These are phyloP conservation scores for Pleurotus eryngii DNA, from an alignment of 768 basidiomycete genomes.

Conservation along the genomic window DNA sequence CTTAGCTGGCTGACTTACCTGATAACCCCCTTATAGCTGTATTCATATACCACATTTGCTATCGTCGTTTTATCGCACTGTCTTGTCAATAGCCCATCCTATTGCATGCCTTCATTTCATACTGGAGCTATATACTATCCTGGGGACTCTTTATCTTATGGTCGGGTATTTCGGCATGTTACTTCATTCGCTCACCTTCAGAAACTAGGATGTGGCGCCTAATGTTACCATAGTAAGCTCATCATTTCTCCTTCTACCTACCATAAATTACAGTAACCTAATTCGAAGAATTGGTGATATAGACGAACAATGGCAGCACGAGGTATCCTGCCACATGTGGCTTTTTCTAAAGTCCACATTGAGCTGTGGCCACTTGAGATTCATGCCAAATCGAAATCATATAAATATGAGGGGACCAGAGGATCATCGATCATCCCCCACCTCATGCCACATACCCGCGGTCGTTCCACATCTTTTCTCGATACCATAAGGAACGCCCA, in stretches of 20 bases:
- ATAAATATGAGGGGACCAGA: neutral
- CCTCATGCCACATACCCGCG: neutral
- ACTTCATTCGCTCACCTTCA: too few species aligned
- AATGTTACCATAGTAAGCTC: too few species aligned
- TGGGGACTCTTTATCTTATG: too few species aligned
- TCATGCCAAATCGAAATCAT: neutral
- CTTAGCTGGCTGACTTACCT: slow-evolving; percentile 19
- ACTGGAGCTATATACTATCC: too few species aligned
- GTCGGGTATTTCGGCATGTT: too few species aligned
- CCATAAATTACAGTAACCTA: too few species aligned
- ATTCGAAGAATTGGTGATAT: too few species aligned
- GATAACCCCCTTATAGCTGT: slow-evolving; percentile 17
- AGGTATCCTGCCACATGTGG: neutral
- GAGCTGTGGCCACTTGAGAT: neutral
- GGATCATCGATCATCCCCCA: neutral
- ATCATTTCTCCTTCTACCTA: too few species aligned
- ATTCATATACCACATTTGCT: slow-evolving; percentile 17
- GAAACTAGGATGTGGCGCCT: too few species aligned
- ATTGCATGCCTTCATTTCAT: neutral
- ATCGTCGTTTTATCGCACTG: slow-evolving; percentile 9
- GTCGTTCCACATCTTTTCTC: neutral
- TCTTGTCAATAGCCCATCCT: neutral
- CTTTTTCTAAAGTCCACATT: neutral
- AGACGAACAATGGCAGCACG: slow-evolving; percentile 1
- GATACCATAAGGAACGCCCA: neutral